phyloP scores from a whole-genome alignment of 129 eudicot genomes.

The Smallanthus sonchifolius region DNA sequence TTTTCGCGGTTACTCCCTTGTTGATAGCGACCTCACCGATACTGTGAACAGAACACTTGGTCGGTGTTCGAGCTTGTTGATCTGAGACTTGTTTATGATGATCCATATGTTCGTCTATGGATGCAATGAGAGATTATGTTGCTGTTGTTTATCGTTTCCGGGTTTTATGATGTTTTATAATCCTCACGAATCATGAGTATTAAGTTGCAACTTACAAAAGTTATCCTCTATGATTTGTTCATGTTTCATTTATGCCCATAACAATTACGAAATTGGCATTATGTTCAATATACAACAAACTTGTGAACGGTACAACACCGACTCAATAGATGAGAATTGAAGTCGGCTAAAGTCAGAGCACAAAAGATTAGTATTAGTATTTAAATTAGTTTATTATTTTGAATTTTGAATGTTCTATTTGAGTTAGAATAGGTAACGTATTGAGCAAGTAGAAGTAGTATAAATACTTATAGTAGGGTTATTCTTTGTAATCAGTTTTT shows the following conservation, averaged over 20 bases:
- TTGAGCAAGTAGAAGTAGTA: too few species aligned
- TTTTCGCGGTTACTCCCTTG: not conserved
- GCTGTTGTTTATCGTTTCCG: not conserved
- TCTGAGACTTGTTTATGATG: not conserved
- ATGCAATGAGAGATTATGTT: not conserved
- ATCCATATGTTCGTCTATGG: not conserved
- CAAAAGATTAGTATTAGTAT: too few species aligned
- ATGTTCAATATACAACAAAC: too few species aligned
- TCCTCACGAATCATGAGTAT: not conserved
- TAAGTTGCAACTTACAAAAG: conserved; percentile 4
- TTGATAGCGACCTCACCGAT: not conserved
- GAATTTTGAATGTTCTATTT: too few species aligned
- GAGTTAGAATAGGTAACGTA: too few species aligned
- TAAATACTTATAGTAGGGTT: too few species aligned
- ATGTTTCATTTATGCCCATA: not conserved
- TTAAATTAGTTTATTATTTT: too few species aligned
- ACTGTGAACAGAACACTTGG: not conserved
- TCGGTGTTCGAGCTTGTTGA: conserved; percentile 8
- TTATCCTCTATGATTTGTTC: not conserved
- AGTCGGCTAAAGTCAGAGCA: too few species aligned
- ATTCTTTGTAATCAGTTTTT: too few species aligned
- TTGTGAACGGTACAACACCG: too few species aligned
- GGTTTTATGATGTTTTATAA: not conserved
- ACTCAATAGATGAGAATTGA: too few species aligned
- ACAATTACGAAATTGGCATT: not conserved